Conservation (phyloP, 805 yeast species). For the Starmerella stellata region DNA sequence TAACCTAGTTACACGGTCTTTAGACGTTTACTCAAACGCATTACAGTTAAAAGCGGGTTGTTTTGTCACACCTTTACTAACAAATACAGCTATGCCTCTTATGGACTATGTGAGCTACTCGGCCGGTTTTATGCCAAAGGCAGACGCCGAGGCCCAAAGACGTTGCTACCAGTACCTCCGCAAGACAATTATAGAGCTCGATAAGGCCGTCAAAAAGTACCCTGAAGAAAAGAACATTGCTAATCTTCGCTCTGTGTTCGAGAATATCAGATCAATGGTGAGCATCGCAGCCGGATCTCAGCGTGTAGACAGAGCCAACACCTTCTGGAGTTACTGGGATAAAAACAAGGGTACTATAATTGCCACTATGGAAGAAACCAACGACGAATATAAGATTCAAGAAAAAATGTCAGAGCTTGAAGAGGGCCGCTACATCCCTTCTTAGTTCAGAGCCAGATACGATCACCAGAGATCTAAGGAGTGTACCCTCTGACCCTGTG, state of each 20-base stretch:
- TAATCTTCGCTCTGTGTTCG: slow-evolving; percentile 5
- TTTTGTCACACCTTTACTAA: no score
- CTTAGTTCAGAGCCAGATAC: slow-evolving; percentile 4
- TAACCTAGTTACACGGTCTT: no score
- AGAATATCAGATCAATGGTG: slow-evolving; percentile 12
- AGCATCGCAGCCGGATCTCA: slow-evolving; percentile 11
- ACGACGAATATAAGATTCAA: slow-evolving; percentile 13
- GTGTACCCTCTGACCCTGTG: no score
- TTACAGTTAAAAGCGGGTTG: no score
- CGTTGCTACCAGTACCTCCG: slow-evolving; percentile 20
- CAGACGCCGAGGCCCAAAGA: slow-evolving; percentile 22
- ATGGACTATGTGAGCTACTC: slow-evolving; percentile 13
- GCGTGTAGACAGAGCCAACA: slow-evolving; percentile 16
- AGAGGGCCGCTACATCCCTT: slow-evolving; percentile 20
- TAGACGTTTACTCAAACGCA: no score
- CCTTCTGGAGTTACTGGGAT: slow-evolving; percentile 26
- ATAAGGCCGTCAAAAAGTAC: slow-evolving; percentile 7
- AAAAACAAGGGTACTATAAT: slow-evolving; percentile 20
- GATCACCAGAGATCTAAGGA: no score
- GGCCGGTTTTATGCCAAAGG: slow-evolving; percentile 21
- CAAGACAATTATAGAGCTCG: slow-evolving; percentile 15
- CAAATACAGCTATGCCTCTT: slow-evolving; percentile 19
- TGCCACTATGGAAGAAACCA: slow-evolving; percentile 9
- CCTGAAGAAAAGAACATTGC: slow-evolving; percentile 4
- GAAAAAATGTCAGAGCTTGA: slow-evolving; percentile 19